Base-by-base conservation (phyloP, 2,329 filamentous ascomycete species). In the Penicillium crustosum region DNA sequence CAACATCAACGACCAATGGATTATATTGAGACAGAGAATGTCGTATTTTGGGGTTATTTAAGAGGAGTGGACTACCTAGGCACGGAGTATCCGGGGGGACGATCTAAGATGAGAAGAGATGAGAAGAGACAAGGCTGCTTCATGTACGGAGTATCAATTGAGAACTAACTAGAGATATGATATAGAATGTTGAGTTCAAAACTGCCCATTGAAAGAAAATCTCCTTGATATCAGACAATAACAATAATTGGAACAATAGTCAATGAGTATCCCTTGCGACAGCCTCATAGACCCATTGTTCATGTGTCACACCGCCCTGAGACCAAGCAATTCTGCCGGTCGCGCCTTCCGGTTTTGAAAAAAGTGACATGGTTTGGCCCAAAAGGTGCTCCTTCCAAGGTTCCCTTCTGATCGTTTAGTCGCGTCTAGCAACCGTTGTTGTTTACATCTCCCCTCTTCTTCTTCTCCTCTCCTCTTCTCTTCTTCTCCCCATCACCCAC, bases 301-400 rank as follows among this genome's bases (percentile, higher is more conserved):
- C 31, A 33, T 12, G 31, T 33, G 15, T 12, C 21, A 55, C 10
- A 44, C 53, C 47, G 48, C 47, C 53, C 7, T 31, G 1, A 1
- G 9, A 31, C 4, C 17, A 39, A 23, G 36, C 17, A 56, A 56
- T 56, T 52, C 48, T 56, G 53, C 53, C 53, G 6, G 10, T 52
- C 47, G 53, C 48, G 39, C 41, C 48, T 56, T 52, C 53, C 53
- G 23, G 35, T 31, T 56, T 36, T 52, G 21, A 52, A 56, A 38
- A 44, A 56, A 56, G 53, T 55, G 50, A 44, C 19, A 55, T 44
- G 31, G 25, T 43, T 50, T 23, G 38, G 38, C 23, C 45, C 13
- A 51, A 49, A 38, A 36, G 44, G 29, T 12, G 47, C 39, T 55
- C 53, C 53, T 55, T 55, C n/a, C n/a, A n/a, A n/a, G n/a, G n/a